phyloP scores from a whole-genome alignment of 23 red algal genomes.

The Gracilaria domingensis region DNA sequence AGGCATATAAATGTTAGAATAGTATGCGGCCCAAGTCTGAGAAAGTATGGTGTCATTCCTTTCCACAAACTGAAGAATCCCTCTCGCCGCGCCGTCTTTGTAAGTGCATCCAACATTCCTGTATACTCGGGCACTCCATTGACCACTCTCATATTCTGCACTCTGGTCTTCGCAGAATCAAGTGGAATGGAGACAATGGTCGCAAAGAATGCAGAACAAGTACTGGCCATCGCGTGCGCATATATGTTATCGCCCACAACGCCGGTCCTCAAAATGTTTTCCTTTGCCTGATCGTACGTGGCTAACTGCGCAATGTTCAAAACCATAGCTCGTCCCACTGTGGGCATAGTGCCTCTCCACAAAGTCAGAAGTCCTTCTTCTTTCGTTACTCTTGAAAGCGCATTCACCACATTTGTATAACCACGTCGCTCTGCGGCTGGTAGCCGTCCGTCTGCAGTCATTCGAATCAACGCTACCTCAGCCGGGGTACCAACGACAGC shows the following conservation, averaged over 20 bases:
- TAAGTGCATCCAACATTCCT: slow-evolving; percentile 91
- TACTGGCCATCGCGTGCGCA: slow-evolving; percentile 81
- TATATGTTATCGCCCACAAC: slow-evolving; percentile 89
- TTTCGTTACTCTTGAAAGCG: slow-evolving; percentile 82
- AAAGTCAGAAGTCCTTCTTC: slow-evolving; percentile 94
- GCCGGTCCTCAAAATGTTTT: slow-evolving; percentile 76
- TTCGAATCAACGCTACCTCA: slow-evolving; percentile 93
- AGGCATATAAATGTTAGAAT: slow-evolving; percentile 93
- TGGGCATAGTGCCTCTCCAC: slow-evolving; percentile 91
- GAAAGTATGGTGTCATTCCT: slow-evolving; percentile 95
- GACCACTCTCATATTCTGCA: slow-evolving; percentile 93
- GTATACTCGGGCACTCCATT: slow-evolving; percentile 83
- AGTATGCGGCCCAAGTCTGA: slow-evolving; percentile 93
- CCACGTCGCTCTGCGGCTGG: slow-evolving; percentile 71
- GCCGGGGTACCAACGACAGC: slow-evolving; percentile 93
- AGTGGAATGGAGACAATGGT: slow-evolving; percentile 84
- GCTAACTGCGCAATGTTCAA: slow-evolving; percentile 92
- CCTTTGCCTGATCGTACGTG: slow-evolving; percentile 98
- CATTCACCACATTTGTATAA: slow-evolving; percentile 91
- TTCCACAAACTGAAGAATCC: slow-evolving; percentile 93
- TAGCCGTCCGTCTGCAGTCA: slow-evolving; percentile 95
- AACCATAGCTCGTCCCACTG: slow-evolving; percentile 88
- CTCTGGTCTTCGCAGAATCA: slow-evolving; percentile 92
- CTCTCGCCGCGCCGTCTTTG: slow-evolving; percentile 79
- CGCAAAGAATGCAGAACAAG: slow-evolving; percentile 80